Evolutionary conservation across 2,329 filamentous ascomycete species (phyloP).

Genomic region (Orbilia quercus): DNA sequence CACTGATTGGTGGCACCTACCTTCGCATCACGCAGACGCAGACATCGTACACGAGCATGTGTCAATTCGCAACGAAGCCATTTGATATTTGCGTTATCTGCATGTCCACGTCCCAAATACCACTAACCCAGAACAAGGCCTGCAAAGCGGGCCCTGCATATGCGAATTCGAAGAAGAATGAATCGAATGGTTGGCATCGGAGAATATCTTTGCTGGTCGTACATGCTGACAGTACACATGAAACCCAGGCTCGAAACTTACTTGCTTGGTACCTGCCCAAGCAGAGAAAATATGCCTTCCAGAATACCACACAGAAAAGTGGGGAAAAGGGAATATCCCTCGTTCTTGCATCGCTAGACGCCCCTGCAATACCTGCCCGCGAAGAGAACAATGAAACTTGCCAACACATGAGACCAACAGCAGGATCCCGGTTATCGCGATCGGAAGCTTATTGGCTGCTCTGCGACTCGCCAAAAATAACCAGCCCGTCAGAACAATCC

Average conservation of each 20-base stretch:
- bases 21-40: no score
- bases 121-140: conserved; percentile 19
- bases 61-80: conserved; percentile 10
- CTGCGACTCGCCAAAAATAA: conserved; percentile 39
- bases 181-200: conserved; percentile 13
- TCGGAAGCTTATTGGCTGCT: conserved; percentile 28
- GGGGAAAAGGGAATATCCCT: conserved; percentile 15
- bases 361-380: conserved; percentile 27
- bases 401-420: conserved; percentile 44
- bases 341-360: conserved; percentile 4
- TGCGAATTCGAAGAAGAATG: conserved; percentile 3
- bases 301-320: conserved; percentile 34
- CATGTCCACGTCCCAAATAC: conserved; percentile 47
- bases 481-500: conserved; percentile 30
- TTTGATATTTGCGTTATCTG: conserved; percentile 41
- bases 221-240: conserved; percentile 5
- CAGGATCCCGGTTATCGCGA: conserved; percentile 19
- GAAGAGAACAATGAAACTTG: conserved; percentile 36
- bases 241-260: not conserved
- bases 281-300: conserved; percentile 8
- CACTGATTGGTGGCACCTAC: no score
- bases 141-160: conserved; percentile 35
- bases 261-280: no score
- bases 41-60: conserved; percentile 14
- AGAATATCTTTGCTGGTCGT: conserved; percentile 42